Conservation (phyloP, 208 protist species). For the Trypanosoma boissoni region DNA sequence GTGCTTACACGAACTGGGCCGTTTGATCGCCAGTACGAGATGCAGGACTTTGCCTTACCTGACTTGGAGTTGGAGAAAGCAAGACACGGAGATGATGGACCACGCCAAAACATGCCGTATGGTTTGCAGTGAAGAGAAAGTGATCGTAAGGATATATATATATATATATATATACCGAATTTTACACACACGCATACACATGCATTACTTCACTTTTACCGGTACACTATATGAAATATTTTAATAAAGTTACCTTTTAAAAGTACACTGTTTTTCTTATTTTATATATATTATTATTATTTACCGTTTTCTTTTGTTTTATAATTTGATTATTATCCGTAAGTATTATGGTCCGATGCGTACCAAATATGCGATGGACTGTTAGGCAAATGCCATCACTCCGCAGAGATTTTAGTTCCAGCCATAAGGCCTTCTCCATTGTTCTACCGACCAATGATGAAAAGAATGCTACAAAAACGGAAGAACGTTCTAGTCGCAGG, state of each 20-base stretch:
- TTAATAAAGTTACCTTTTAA: too few relatives aligned
- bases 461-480: background rate
- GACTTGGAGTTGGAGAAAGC: constrained; percentile 84
- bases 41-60: constrained; percentile 89
- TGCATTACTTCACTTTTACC: too few relatives aligned
- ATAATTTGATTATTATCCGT: background rate
- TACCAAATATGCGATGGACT: background rate
- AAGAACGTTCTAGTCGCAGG: constrained; percentile 40
- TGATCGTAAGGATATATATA: background rate
- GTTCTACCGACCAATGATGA: background rate
- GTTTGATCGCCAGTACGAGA: constrained; percentile 91
- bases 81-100: constrained; percentile 74
- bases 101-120: constrained; percentile 86
- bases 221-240: too few relatives aligned
- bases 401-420: background rate
- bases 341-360: background rate
- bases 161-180: constrained; percentile 5
- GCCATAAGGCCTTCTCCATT: background rate
- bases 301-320: background rate
- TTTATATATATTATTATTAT: too few relatives aligned
- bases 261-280: too few relatives aligned
- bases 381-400: background rate
- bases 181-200: background rate
- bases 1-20: constrained; percentile 80
- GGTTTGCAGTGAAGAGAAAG: constrained; percentile 65